Base-by-base conservation (phyloP, 2,329 filamentous ascomycete species). In the Fusarium heterosporum region DNA sequence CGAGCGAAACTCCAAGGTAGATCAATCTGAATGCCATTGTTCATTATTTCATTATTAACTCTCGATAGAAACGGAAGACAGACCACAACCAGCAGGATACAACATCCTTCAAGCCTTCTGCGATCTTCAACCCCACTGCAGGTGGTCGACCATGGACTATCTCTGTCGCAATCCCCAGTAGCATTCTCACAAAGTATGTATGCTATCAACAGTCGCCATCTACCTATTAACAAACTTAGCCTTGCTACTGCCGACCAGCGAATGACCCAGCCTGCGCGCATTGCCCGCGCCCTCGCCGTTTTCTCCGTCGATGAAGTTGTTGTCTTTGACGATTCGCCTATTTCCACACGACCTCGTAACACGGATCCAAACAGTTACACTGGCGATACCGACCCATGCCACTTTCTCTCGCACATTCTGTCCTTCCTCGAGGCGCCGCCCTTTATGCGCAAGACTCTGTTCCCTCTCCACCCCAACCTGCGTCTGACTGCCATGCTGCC, bases 281-380 rank as follows among this genome's bases (percentile, higher is more conserved):
- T 97, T 52, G 93, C 93, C 8, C 91, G 93, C 52, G 92, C 92
- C 32, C 85, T 93, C 50, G 90, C 92, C 63, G 90, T 96, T 65
- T 96, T 96, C 79, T 90, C 87, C 73, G 85, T 97, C 69, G 93
- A 97, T 75, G 93, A 97, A 79, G 84, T 96, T 29, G 84, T 97
- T 49, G 81, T 97, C 54, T 97, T 91, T 77, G 89, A 95, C 74
- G 93, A 96, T 78, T 83, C 83, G 34, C 83, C 84, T 3, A 48
- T 72, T 8, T 78, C 82, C 14, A 73, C 81, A 30, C 83, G 84
- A 30, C 79, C 82, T 29, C 76, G 74, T 26, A 78, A 77, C 19
- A 81, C 85, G 49, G 84, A 88, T 69, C 81, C 82, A 49, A 77
- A 82, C 46, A 77, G 81, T 72, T 84, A 88, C 79, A 93, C 90